Conservation (phyloP, 2,329 filamentous ascomycete species). For the Pestalotiopsis sp. region DNA sequence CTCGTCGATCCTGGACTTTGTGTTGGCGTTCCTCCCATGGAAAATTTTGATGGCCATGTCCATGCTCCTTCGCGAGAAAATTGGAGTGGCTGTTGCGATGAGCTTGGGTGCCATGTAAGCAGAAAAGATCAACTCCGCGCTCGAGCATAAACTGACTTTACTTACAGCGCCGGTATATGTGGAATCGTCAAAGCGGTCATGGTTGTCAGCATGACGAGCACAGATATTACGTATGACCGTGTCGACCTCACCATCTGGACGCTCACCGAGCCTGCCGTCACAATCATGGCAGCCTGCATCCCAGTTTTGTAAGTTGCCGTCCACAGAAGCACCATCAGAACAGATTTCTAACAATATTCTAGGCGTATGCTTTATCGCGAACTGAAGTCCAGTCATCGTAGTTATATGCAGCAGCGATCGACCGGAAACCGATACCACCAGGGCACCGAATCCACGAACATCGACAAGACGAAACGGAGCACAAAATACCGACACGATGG, state of each 20-base stretch:
- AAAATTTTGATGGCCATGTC: conserved; percentile 33
- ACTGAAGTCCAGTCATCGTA: conserved; percentile 30
- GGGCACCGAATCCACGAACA: background rate
- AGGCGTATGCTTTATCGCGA: conserved; percentile 37
- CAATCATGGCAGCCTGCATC: conserved; percentile 37
- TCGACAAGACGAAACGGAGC: conserved; percentile 17
- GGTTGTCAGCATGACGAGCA: conserved; percentile 31
- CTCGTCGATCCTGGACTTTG: conserved; percentile 34
- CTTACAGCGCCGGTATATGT: conserved; percentile 30
- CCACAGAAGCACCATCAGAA: background rate
- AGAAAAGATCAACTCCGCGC: background rate
- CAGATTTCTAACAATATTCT: background rate
- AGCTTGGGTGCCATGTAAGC: conserved; percentile 22
- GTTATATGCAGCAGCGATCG: conserved; percentile 26
- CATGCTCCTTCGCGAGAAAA: conserved; percentile 32
- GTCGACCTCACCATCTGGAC: conserved; percentile 38
- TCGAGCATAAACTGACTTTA: background rate
- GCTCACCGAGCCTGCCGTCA: conserved; percentile 34
- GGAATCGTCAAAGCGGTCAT: conserved; percentile 36
- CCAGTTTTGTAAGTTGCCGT: conserved; percentile 30
- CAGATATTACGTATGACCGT: conserved; percentile 35
- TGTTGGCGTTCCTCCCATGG: conserved; percentile 35
- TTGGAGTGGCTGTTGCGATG: conserved; percentile 37
- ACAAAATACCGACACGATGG: conserved; percentile 23
- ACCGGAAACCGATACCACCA: background rate